phyloP scores from a whole-genome alignment of 2,329 filamentous ascomycete genomes.

The Ophiostoma perfectum region DNA sequence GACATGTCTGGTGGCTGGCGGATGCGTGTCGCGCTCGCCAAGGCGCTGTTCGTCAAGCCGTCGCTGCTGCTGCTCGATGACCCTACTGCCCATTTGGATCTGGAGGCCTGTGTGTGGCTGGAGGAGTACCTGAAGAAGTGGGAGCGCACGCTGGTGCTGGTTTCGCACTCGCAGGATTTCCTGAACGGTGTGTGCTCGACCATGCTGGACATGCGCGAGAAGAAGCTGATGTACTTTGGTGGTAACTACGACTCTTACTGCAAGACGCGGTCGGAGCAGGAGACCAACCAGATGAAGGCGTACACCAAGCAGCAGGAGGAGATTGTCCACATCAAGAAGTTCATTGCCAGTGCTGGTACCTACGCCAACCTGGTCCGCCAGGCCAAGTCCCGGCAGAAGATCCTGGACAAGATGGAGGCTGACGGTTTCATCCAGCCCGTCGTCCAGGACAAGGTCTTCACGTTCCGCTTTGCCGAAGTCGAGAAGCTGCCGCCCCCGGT shows the following conservation, averaged over 20 bases:
- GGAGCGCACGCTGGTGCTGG: constrained; percentile 92
- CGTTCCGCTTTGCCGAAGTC: constrained; percentile 96
- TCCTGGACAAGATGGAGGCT: constrained; percentile 99
- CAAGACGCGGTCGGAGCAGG: constrained; percentile 91
- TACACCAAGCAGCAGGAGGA: constrained; percentile 99
- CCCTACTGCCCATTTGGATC: constrained; percentile 97
- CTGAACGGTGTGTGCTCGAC: constrained; percentile 95
- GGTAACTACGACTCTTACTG: constrained; percentile 99
- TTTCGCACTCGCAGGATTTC: constrained; percentile 98
- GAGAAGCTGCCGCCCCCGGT: constrained; percentile 99
- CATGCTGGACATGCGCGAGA: constrained; percentile 97
- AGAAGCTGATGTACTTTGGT: constrained; percentile 92
- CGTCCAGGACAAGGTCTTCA: constrained; percentile 78
- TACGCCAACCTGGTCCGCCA: constrained; percentile 99
- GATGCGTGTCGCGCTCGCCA: constrained; percentile 97
- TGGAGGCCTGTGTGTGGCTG: constrained; percentile 98
- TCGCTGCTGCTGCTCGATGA: constrained; percentile 94
- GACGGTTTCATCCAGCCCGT: constrained; percentile 97
- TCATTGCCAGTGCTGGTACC: constrained; percentile 98
- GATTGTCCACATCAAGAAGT: constrained; percentile 99
- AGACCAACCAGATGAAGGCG: constrained; percentile 97
- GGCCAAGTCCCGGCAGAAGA: constrained; percentile 99
- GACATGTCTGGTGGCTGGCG: constrained; percentile 99
- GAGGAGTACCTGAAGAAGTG: constrained; percentile 99
- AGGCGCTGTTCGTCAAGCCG: constrained; percentile 97